Evolutionary conservation across 2,329 filamentous ascomycete genomes (phyloP).

Genomic region (Alternaria triticimaculans): DNA sequence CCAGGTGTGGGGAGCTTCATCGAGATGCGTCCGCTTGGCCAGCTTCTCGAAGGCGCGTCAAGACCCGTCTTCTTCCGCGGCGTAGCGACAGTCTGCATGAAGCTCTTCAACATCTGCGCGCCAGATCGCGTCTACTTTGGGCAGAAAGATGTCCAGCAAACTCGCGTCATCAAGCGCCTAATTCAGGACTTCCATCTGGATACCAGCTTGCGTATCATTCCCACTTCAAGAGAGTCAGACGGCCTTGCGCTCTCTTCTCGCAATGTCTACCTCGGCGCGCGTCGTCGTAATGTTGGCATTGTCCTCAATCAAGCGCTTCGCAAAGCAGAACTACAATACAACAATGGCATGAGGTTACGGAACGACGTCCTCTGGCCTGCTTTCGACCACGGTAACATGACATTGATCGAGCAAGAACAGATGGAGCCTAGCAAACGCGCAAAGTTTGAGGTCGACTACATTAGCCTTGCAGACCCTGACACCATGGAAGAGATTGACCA

Average conservation of each 20-base stretch:
- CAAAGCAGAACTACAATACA: constrained; percentile 73
- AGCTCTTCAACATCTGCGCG: constrained; percentile 82
- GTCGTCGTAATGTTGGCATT: constrained; percentile 73
- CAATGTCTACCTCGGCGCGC: constrained; percentile 87
- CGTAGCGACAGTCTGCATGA: constrained; percentile 96
- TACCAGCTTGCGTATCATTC: constrained; percentile 73
- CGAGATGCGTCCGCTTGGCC: constrained; percentile 83
- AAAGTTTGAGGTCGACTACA: constrained; percentile 85
- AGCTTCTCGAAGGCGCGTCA: constrained; percentile 81
- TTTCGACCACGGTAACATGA: constrained; percentile 62
- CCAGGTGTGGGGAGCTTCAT: constrained; percentile 87
- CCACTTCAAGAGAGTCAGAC: constrained; percentile 78
- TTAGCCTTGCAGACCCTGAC: constrained; percentile 86
- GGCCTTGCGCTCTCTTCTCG: constrained; percentile 90
- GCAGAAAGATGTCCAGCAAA: constrained; percentile 98
- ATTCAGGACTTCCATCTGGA: constrained; percentile 86
- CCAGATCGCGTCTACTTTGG: constrained; percentile 89
- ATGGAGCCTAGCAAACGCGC: constrained; percentile 68
- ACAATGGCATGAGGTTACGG: constrained; percentile 61
- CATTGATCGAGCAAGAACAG: constrained; percentile 67
- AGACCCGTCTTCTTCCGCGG: constrained; percentile 95
- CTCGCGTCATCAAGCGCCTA: constrained; percentile 84
- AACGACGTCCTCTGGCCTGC: constrained; percentile 76
- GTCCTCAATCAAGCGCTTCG: constrained; percentile 74
- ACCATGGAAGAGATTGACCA: constrained; percentile 78